These are phyloP conservation scores for Aspergillus sp. DNA, from an alignment of 2,329 filamentous ascomycete species.

Conservation along the genomic window DNA sequence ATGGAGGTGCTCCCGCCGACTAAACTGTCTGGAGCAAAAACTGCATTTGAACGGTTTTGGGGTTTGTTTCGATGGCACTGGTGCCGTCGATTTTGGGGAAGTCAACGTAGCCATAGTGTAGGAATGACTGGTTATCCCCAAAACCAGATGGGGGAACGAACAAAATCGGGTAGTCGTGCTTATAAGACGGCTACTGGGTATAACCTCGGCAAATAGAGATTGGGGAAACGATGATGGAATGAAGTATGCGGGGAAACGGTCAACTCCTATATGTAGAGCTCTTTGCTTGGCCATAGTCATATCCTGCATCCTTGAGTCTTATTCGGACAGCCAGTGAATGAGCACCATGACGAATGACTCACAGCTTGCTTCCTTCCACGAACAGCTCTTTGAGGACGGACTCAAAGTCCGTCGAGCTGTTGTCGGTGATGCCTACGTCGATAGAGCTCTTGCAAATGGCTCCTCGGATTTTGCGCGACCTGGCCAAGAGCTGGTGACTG, in stretches of 20 bases:
- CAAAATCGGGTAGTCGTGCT: no score
- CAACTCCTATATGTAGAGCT: no score
- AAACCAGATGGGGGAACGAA: no score
- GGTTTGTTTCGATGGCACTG: background rate
- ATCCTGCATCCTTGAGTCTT: background rate
- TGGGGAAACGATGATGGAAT: no score
- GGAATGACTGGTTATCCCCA: no score
- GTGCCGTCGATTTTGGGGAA: background rate
- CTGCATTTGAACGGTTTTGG: slow-evolving; percentile 5
- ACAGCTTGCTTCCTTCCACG: background rate
- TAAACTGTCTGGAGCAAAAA: slow-evolving; percentile 7
- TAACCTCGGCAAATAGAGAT: no score
- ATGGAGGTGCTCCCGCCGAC: slow-evolving; percentile 9
- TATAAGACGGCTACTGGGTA: no score
- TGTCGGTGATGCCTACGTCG: slow-evolving; percentile 13
- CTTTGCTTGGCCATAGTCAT: no score
- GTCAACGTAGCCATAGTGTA: background rate
- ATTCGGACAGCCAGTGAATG: no score
- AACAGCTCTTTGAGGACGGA: slow-evolving; percentile 1
- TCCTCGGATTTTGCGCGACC: slow-evolving; percentile 20
- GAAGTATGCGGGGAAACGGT: no score
- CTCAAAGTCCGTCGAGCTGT: slow-evolving; percentile 10
- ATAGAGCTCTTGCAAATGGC: slow-evolving; percentile 18
- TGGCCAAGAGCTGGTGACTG: slow-evolving; percentile 19
- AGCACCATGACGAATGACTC: background rate